Conservation (phyloP, 805 yeast genomes). For the Candida nanaspora region DNA sequence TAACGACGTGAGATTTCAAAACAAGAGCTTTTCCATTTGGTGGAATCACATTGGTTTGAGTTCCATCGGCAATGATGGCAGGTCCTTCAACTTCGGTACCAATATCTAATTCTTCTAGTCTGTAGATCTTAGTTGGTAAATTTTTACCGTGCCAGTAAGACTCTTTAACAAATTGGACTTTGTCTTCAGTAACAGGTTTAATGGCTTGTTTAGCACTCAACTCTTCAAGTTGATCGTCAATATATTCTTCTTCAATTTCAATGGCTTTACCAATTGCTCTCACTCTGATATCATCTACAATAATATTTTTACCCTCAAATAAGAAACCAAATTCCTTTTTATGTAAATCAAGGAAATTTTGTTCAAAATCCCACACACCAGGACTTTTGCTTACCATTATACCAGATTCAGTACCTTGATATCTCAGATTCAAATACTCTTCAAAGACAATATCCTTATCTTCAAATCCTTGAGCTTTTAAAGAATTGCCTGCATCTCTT, state of each 20-base stretch:
- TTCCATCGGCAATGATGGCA: slow-evolving; percentile 69
- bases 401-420: slow-evolving; percentile 85
- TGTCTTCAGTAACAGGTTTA: slow-evolving; percentile 16
- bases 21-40: slow-evolving; percentile 53
- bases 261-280: slow-evolving; percentile 63
- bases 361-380: slow-evolving; percentile 26
- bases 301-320: slow-evolving; percentile 47
- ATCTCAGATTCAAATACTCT: slow-evolving; percentile 68
- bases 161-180: slow-evolving; percentile 30
- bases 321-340: slow-evolving; percentile 69
- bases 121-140: slow-evolving; percentile 45
- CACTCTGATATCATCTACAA: slow-evolving; percentile 69
- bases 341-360: slow-evolving; percentile 48
- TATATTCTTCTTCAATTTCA: slow-evolving; percentile 29
- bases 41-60: slow-evolving; percentile 72
- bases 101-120: slow-evolving; percentile 41
- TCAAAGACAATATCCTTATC: slow-evolving; percentile 44
- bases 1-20: slow-evolving; percentile 54
- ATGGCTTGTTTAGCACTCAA: slow-evolving; percentile 17
- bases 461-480: slow-evolving; percentile 46
- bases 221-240: slow-evolving; percentile 47
- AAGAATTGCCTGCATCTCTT: slow-evolving; percentile 32
- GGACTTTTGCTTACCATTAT: slow-evolving; percentile 48
- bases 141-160: slow-evolving; percentile 54
- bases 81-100: slow-evolving; percentile 63